Evolutionary conservation across 495 filamentous ascomycete genomes (phyloP), one percentile per base, ranked within the genome.

Genomic region (Apodospora peruviana): DNA sequence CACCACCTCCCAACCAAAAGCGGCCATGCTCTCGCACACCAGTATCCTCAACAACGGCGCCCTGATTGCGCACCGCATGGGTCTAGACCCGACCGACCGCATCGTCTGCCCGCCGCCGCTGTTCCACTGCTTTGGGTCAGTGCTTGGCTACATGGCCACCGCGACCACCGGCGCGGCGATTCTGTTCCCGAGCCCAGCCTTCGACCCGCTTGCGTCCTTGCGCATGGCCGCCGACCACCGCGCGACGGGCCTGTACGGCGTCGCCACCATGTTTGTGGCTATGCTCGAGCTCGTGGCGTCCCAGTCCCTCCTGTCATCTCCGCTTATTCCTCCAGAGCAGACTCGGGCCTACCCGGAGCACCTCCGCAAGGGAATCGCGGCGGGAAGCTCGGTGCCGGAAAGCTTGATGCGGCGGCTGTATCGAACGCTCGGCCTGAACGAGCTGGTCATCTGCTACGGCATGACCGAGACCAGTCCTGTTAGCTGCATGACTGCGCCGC

Each of bases 391-490:
- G 35, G 83, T 98, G 17, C 93, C 91, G 0, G 76, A 83, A 3
- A 81, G 88, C 46, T 64, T 98, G 20, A 95, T 98, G 93, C 79
- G 81, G 14, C 83, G 80, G 49, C 62, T 98, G 14, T 87, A 91
- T 56, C 71, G 70, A 29, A 73, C 62, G n/a, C 70, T 96, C 4
- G 94, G 94, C 40, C 70, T 98, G 23, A 82, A 78, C 0, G 87
- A 95, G 23, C 61, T 96, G 46, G 95, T 91, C 0, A 96, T 96
- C 56, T 96, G 93, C 72, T 98, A 98, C 65, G 93, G 90, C 32
- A 98, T 98, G 93, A 98, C 93, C 12, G 93, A 98, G 67, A 98
- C 93, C 0, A 84, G 80, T 40, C 93, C 93, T n/a, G 90, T 95
- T 0, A 86, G 81, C 35, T 81, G 80, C 39, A 96, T 96, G 91